Evolutionary conservation across 2,329 filamentous ascomycete genomes (phyloP).

Genomic region (Lachnellula occidentalis): DNA sequence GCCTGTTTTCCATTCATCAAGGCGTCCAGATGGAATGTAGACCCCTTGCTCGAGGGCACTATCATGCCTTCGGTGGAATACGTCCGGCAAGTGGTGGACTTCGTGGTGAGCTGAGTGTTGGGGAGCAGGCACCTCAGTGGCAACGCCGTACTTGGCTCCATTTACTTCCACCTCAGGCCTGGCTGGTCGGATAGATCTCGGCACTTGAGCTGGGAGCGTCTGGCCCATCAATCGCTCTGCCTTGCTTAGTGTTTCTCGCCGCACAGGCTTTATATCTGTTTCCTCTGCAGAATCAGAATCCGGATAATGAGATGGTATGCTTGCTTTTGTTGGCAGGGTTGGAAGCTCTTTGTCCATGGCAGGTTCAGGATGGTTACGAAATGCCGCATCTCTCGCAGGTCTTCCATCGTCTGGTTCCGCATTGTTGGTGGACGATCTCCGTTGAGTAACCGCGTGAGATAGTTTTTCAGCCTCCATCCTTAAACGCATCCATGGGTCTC

Average conservation of each 20-base stretch:
- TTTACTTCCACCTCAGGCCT: conserved; percentile 19
- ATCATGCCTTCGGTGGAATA: conserved; percentile 27
- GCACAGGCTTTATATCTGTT: conserved; percentile 18
- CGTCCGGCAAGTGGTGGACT: conserved; percentile 24
- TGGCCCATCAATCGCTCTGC: conserved; percentile 27
- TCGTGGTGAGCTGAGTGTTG: conserved; percentile 13
- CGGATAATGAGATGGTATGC: conserved; percentile 1
- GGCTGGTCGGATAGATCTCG: conserved; percentile 9
- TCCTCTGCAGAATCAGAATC: conserved; percentile 16
- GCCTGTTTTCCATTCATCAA: conserved; percentile 70
- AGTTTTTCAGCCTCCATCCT: conserved; percentile 40
- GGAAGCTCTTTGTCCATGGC: conserved; percentile 21
- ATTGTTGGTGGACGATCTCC: conserved; percentile 18
- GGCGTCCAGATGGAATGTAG: conserved; percentile 54
- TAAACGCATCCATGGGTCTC: conserved; percentile 42
- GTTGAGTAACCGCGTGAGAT: conserved; percentile 28
- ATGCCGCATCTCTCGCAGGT: conserved; percentile 15
- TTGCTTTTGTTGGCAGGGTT: conserved; percentile 8
- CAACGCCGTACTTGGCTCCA: conserved; percentile 18
- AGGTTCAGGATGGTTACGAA: conserved; percentile 15
- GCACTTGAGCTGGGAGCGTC: conserved; percentile 7
- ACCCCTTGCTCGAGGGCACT: conserved; percentile 44
- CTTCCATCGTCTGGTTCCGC: conserved; percentile 10
- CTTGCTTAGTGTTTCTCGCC: conserved; percentile 26
- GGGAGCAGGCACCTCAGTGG: conserved; percentile 1